Percentiles rank a stretch among this genome's conserved stretches.
Conservation (phyloP, 495 filamentous ascomycete genomes). For the Astrocystis sublimbata region DNA sequence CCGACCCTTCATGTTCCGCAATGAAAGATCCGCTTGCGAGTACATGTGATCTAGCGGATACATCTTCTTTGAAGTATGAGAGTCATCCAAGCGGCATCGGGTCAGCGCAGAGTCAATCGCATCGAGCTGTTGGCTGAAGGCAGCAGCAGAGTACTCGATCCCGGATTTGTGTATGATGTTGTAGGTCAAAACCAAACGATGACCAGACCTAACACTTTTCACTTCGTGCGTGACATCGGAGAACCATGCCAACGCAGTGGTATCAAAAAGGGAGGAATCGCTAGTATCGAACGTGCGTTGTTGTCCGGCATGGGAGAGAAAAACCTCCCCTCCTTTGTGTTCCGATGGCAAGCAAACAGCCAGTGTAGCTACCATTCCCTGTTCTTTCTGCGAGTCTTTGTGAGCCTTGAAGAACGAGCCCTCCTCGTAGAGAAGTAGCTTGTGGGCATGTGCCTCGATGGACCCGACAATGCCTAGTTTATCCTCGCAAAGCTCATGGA, state of each 20-base stretch:
- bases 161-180: conserved; percentile 48
- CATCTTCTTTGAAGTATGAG: neutral
- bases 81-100: neutral
- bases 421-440: conserved; percentile 50
- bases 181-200: conserved; percentile 54
- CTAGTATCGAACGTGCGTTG: conserved; percentile 42
- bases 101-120: neutral
- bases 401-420: conserved; percentile 50
- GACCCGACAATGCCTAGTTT: neutral
- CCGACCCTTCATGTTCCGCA: conserved; percentile 42
- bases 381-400: conserved; percentile 49
- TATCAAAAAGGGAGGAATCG: conserved; percentile 28
- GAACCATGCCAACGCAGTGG: conserved; percentile 51
- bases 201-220: conserved; percentile 46
- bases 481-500: neutral
- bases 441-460: conserved; percentile 34
- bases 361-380: conserved; percentile 52
- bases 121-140: neutral
- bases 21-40: conserved; percentile 38
- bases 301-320: conserved; percentile 41
- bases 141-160: neutral
- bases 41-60: conserved; percentile 52
- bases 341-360: conserved; percentile 53
- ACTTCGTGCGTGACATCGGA: conserved; percentile 55
- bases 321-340: conserved; percentile 52